Base-by-base conservation (phyloP, 495 filamentous ascomycete species). In the Penicillium tannophilum region DNA sequence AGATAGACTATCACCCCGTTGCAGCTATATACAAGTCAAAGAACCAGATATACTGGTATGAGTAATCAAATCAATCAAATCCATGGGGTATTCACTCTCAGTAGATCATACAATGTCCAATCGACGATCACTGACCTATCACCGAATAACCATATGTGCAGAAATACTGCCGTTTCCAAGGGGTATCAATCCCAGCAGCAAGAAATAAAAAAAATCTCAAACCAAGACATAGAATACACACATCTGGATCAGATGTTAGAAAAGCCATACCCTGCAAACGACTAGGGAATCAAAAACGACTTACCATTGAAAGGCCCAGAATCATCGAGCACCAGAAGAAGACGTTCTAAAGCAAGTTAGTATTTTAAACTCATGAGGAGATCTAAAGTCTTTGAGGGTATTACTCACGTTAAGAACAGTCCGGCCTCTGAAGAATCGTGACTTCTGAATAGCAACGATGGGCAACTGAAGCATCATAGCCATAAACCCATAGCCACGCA, bases 251-350 rank as follows among this genome's bases (percentile, higher is more conserved):
- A 51, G 6, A 17, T 41, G 39, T 69, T 60, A 65, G 58, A 39
- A 41, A 33, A 16, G 19, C 14, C 7, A 19, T 23, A 23, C 20
- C 20, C 24, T 4, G 1, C 53, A 14, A 2, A 51, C 28, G 46
- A 39, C 31, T 19, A 24, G 11, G 46, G 3, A n/a, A 6, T 5
- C 31, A 24, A 16, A 52, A 39, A 16, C 41, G 17, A 80, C 89
- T 79, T 76, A 95, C 90, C 85, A 96, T 79, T 26, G 88, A 86
- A 47, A 98, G 76, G 7, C 94, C 94, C 58, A 94, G 73, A 59
- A 97, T 94, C 92, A 98, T 98, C 8, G 86, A 91, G 64, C 83
- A 88, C 94, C 94, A 98, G 67, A 98, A 98, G 61, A 92, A 86
- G 2, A 92, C 84, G 68, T 98, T 98, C 82, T 76, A 8, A 46